Evolutionary conservation across 805 yeast species (phyloP).

Genomic region (Scheffersomyces spartinae): DNA sequence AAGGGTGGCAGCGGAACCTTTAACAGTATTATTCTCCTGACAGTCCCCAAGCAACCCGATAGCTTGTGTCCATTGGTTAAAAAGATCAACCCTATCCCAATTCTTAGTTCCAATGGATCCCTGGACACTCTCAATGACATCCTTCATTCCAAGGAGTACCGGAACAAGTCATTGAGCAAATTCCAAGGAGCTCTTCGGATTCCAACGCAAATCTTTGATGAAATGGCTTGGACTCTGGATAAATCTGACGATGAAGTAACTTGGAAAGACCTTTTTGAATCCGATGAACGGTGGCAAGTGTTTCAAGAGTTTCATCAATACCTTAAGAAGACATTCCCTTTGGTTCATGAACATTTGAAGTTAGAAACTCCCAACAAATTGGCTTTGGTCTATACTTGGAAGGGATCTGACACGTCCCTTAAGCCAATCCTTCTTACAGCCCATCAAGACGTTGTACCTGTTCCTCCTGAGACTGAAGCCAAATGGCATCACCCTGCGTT

Average conservation of each 20-base stretch:
- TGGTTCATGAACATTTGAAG: slow-evolving; percentile 19
- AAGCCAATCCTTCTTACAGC: slow-evolving; percentile 28
- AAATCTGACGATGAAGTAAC: too few species aligned
- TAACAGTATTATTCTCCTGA: too few species aligned
- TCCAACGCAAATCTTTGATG: slow-evolving; percentile 27
- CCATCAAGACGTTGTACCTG: slow-evolving; percentile 33
- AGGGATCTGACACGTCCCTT: slow-evolving; percentile 16
- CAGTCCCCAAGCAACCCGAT: too few species aligned
- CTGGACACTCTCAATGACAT: slow-evolving; percentile 7
- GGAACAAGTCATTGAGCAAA: slow-evolving; percentile 13
- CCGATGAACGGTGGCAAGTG: slow-evolving; percentile 17
- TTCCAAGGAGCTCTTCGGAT: slow-evolving; percentile 25
- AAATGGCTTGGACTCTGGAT: slow-evolving; percentile 13
- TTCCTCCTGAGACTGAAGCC: slow-evolving; percentile 19
- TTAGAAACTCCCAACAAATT: slow-evolving; percentile 23
- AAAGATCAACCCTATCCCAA: slow-evolving; percentile 2
- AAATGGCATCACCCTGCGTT: slow-evolving; percentile 28
- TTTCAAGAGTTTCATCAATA: slow-evolving; percentile 18
- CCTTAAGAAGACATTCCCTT: slow-evolving; percentile 21
- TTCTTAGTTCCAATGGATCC: neutral
- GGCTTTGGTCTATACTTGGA: slow-evolving; percentile 27
- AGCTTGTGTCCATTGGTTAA: slow-evolving; percentile 1
- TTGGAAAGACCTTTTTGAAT: slow-evolving; percentile 9
- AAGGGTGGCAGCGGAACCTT: too few species aligned
- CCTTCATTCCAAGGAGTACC: slow-evolving; percentile 6